Evolutionary conservation across 139 green algal species (phyloP).

Genomic region (Volvox africanus): DNA sequence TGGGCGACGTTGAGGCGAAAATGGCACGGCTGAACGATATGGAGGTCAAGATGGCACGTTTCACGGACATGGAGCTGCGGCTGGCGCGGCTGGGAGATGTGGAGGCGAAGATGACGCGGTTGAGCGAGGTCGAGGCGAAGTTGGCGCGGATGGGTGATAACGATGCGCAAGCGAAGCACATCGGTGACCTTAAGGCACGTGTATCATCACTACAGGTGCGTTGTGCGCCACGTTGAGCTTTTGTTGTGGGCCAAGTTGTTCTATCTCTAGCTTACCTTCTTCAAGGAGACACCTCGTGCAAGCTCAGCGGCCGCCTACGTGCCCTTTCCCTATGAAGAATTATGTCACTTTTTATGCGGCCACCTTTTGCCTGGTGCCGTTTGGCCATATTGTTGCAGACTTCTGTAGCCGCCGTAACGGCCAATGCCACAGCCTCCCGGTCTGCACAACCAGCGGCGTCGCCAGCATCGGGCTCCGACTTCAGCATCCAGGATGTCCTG

Average conservation of each 20-base stretch:
- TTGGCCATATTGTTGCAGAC: not conserved
- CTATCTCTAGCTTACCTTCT: too few relatives aligned
- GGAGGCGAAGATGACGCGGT: not conserved
- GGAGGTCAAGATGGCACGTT: conserved; percentile 9
- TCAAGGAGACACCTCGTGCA: too few relatives aligned
- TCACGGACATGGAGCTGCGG: not conserved
- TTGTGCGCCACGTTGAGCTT: too few relatives aligned
- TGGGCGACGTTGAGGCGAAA: conserved; percentile 4
- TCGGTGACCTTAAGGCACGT: conserved; percentile 1
- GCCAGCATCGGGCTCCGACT: not conserved
- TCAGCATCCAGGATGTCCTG: not conserved
- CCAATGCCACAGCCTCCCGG: not conserved
- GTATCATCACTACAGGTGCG: conserved; percentile 36
- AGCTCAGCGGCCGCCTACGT: too few relatives aligned
- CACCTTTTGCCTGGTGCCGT: too few relatives aligned
- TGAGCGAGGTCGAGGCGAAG: not conserved
- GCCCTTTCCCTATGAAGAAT: too few relatives aligned
- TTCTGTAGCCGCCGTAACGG: not conserved
- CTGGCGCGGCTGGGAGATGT: conserved; percentile 13
- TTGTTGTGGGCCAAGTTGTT: too few relatives aligned
- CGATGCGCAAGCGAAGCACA: not conserved
- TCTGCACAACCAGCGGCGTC: not conserved
- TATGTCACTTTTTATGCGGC: too few relatives aligned
- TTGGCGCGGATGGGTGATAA: not conserved
- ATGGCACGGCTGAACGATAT: conserved; percentile 10